Base-by-base conservation (phyloP, 192 early-diverging fungal species). In the Mortierella claussenii region DNA sequence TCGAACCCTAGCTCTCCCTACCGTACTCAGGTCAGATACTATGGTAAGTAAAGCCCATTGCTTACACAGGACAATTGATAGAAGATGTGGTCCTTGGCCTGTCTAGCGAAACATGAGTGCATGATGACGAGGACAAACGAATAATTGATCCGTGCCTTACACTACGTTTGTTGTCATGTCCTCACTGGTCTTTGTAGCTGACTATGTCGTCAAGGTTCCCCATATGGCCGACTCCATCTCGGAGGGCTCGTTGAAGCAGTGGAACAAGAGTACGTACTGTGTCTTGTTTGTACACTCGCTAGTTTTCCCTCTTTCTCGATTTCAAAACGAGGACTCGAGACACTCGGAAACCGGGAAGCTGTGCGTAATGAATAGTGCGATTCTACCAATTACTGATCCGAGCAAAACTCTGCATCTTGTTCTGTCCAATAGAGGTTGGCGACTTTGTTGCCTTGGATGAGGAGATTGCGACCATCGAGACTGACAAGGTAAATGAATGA, bases 221-320 rank as follows among this genome's bases (percentile, higher is more conserved):
- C 89, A 92, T 42, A 95, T 99, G 94, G 98, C 96, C 53, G 98
- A 99, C 71, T 97, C 96, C 27, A 97, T 99, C 80, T 93, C 95
- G 34, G 98, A 99, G 79, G 98, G 98, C 54, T 98, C 96, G 17
- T 81, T 99, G 59, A 92, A 96, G 78, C 87, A 93, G 61, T 98
- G 96, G 96, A 89, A 89, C 82, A 99, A 97, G 86, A 90, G 95
- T 95, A 88, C 69, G 88, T 85, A 52, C n/a, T n/a, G 13, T 20
- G 21, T 31, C 24, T 50, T 24, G 11, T n/a, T n/a, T n/a, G n/a
- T n/a, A n/a, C n/a, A n/a, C n/a, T n/a, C n/a, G n/a, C n/a, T n/a
- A n/a, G n/a, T n/a, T n/a, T n/a, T n/a, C n/a, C n/a, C n/a, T n/a
- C n/a, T n/a, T n/a, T n/a, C n/a, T n/a, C n/a, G n/a, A n/a, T n/a